A percentile compares a stretch with the other conserved stretches of the same genome.
Conservation (phyloP, 441 rosid species). For the Populus tomentosa region DNA sequence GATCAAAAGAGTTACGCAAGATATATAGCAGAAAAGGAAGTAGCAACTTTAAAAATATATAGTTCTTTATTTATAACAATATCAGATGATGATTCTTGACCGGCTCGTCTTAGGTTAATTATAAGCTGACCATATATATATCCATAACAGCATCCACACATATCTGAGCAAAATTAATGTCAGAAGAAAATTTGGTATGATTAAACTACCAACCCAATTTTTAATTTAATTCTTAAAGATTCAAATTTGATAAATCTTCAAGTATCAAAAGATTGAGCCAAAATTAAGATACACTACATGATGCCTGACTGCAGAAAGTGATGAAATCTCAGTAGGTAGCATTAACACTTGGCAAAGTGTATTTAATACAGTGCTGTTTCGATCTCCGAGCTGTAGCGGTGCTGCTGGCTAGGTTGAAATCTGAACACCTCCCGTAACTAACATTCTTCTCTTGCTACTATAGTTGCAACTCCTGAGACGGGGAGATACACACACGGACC, state of each 20-base stretch:
- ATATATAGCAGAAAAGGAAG: neutral
- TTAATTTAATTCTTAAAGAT: neutral
- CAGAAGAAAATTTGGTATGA: neutral
- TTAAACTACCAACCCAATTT: neutral
- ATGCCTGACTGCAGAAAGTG: neutral
- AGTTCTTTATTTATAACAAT: no score
- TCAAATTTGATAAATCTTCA: neutral
- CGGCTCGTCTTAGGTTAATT: neutral
- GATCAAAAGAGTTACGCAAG: neutral
- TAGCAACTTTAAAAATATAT: neutral
- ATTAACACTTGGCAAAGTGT: neutral
- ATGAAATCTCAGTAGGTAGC: neutral
- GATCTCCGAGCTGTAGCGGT: neutral
- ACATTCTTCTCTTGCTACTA: neutral
- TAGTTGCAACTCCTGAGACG: neutral
- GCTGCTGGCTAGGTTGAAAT: neutral
- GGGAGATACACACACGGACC: no score
- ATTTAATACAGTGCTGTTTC: neutral
- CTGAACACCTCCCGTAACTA: neutral
- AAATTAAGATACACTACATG: neutral
- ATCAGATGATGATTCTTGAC: neutral
- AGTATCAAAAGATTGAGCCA: neutral
- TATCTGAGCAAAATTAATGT: neutral
- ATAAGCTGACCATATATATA: neutral
- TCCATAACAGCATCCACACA: neutral